Base-by-base conservation (phyloP, 2,329 filamentous ascomycete species). In the Sordariomycetes sp. region DNA sequence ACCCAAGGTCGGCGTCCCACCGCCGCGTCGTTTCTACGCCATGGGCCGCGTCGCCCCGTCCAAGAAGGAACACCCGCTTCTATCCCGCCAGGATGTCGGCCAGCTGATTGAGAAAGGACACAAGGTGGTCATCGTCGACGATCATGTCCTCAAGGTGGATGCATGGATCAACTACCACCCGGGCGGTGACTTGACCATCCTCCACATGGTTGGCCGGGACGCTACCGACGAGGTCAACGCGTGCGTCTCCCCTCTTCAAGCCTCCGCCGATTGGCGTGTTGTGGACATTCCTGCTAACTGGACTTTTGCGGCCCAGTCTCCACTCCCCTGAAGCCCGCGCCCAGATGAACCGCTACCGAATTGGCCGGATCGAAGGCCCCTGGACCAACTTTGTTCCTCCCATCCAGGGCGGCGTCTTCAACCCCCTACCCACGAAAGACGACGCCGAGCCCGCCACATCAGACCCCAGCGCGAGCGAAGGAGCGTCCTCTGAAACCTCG, bases 141-240 rank as follows among this genome's bases (percentile, higher is more conserved):
- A 84, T 60, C 83, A 85, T 65, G 91, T 97, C 11, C 73, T 97
- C 64, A 96, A 91, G 74, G 85, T 90, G 35, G 93, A 97, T 71
- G 80, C 87, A 46, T 99, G 91, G 90, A 75, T 95, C 57, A 83
- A 83, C 57, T 97, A 89, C 67, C 94, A 97, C 67, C 94, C 94
- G 14, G 94, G 94, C 59, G 94, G 94, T 64, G 86, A 93, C 66
- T 94, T 91, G 73, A 83, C 93, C 58, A 95, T 99, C 63, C 77
- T 84, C 69, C 94, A 99, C 69, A 94, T 97, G 90, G 83, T 97
- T 61, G 91, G 91, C 61, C 84, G 88, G 72, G 91, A 96, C 82
- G 93, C 90, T 55, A 97, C 93, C 12, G 92, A 97, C 71, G 94
- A 97, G 73, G 86, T 97, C 61, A 90, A 87, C 70, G 89, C 87